Base-by-base conservation (phyloP, 345 rosid genomes). In the Geranium rotundifolium region DNA sequence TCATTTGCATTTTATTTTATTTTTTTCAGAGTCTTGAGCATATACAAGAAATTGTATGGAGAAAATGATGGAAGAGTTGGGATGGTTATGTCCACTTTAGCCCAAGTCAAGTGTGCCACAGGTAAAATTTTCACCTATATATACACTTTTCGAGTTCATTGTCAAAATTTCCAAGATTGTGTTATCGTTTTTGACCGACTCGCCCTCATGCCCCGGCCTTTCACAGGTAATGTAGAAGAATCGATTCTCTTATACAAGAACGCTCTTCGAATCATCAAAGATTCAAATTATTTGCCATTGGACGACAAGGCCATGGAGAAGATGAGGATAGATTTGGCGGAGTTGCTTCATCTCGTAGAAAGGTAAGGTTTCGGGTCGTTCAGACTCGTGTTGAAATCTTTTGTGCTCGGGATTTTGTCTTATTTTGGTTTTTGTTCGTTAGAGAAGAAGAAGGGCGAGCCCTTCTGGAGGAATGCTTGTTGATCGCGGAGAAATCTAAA, bases 251-350 rank as follows among this genome's bases (percentile, higher is more conserved):
- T 85, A 55, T 91, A 91, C 63, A 84, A 70, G 79, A 82, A 69
- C 0, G 95, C 89, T 67, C 76, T 89, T 61, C 73, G 65, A 65
- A 71, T 86, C 54, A 80, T 91, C 67, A 85, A 84, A 73, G 86
- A 75, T 65, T 76, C 92, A 67, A 82, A 80, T 68, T 80, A 77
- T 68, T 59, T 79, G 82, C 73, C 81, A 37, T 49, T 79, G 56
- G 95, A 86, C 72, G 83, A 89, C 63, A 59, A 69, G 61, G 19
- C 82, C 63, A 69, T 89, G 81, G 95, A 82, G 81, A 85, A 77
- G 72, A 77, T 91, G 86, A 84, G 88, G 75, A 81, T 85, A 76
- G 95, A 91, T 73, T 81, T 91, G 76, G 96, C 92, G 17, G 98
- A 89, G 72, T 62, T 89, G 62, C 96, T 89, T 75, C 95, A 89